phyloP scores from a whole-genome alignment of 2,329 filamentous ascomycete genomes.

The Claviceps paspali region DNA sequence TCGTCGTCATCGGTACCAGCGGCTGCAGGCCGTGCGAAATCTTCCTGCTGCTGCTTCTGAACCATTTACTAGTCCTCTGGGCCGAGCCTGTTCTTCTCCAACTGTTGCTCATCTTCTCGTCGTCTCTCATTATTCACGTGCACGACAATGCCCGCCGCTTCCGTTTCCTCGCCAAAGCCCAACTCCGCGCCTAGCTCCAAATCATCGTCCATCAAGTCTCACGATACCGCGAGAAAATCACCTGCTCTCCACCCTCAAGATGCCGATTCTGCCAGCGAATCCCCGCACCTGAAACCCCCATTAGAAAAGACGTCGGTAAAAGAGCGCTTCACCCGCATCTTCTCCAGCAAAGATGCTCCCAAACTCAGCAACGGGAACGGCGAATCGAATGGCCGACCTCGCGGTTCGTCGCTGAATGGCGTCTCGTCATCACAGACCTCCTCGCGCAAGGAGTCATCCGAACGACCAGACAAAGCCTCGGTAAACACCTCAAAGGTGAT shows the following conservation, averaged over 20 bases:
- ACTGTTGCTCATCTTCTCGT: too few species aligned
- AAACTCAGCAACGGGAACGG: conserved; percentile 19
- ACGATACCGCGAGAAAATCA: conserved; percentile 26
- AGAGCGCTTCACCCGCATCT: conserved; percentile 50
- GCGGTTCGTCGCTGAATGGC: conserved; percentile 20
- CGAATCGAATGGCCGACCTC: conserved; percentile 18
- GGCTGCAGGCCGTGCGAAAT: too few species aligned
- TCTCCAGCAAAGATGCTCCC: conserved; percentile 39
- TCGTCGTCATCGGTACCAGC: too few species aligned
- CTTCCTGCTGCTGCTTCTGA: not conserved
- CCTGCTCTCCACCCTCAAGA: conserved; percentile 26
- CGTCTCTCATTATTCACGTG: not conserved
- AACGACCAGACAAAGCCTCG: conserved; percentile 13
- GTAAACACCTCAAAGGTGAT: conserved; percentile 16
- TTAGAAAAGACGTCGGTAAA: conserved; percentile 46
- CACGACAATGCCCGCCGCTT: conserved; percentile 4
- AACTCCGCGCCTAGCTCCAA: conserved; percentile 6
- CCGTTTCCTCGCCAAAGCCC: conserved; percentile 3
- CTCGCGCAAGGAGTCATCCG: conserved; percentile 28
- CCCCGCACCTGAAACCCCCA: conserved; percentile 16
- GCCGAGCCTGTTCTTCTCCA: too few species aligned
- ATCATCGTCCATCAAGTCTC: conserved; percentile 16
- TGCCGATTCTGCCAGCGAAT: conserved; percentile 14
- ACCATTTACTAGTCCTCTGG: not conserved
- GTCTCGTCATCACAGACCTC: conserved; percentile 20